These are phyloP conservation scores for Acer saccharum DNA, from an alignment of 345 rosid species.

Conservation along the genomic window DNA sequence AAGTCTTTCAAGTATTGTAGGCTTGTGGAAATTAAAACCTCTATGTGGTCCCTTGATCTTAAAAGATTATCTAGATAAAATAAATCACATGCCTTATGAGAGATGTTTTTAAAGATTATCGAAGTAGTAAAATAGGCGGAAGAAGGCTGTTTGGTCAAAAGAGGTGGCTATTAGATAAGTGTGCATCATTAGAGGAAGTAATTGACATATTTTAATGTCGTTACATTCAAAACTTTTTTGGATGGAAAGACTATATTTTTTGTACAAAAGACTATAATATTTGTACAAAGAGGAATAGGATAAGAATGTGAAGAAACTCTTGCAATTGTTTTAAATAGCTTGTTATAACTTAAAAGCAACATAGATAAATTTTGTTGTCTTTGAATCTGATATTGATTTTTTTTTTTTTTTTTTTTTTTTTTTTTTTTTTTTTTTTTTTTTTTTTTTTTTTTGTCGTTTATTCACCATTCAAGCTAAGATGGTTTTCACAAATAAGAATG, in stretches of 20 bases:
- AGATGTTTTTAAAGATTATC: neutral
- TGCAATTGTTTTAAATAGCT: neutral
- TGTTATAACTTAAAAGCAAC: neutral
- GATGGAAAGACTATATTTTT: neutral
- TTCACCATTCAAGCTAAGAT: neutral
- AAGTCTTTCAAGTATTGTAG: neutral
- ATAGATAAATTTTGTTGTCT: neutral
- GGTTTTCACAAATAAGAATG: neutral
- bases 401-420: neutral
- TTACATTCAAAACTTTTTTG: neutral
- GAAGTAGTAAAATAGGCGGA: neutral
- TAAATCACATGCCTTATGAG: neutral
- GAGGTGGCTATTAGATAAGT: neutral
- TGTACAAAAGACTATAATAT: neutral
- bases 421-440: neutral
- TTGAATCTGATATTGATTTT: neutral
- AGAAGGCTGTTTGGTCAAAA: neutral
- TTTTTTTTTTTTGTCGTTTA: neutral
- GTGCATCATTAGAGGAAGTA: neutral
- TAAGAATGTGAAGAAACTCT: neutral
- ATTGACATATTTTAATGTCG: neutral
- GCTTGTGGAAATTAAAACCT: constrained; percentile 3
- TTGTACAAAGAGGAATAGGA: neutral
- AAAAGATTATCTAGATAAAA: neutral
- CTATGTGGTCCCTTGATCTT: constrained; percentile 9